Percentiles rank a stretch among this genome's conserved stretches.
Evolutionary conservation across 345 rosid species (phyloP).

Genomic region (Excoecaria agallocha): DNA sequence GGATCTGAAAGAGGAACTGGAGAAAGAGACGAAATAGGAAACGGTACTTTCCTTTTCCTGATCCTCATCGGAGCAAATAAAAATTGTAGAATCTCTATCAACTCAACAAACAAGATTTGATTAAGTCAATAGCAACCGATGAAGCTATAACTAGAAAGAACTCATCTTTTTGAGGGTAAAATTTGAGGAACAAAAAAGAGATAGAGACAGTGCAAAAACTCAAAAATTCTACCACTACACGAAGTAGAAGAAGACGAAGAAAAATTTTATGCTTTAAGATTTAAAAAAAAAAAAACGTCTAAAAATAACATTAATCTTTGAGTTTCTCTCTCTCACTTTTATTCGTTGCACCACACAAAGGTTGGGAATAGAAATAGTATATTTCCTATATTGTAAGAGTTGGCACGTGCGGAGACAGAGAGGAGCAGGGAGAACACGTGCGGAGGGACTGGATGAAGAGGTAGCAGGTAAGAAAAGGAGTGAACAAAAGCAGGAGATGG

Average conservation of each 20-base stretch:
- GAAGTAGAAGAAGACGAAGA: constrained; percentile 8
- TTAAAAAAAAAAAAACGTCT: no score
- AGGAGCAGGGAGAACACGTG: constrained; percentile 9
- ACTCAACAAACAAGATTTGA: no score
- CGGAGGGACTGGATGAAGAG: constrained; percentile 37
- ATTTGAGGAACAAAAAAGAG: constrained; percentile 1
- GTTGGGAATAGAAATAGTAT: constrained; percentile 25
- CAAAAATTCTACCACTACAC: constrained; percentile 1
- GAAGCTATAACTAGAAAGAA: no score
- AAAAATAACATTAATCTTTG: no score
- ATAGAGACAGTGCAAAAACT: constrained; percentile 30
- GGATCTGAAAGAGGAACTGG: constrained; percentile 86
- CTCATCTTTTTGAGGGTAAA: neutral
- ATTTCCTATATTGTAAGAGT: neutral
- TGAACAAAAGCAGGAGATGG: constrained; percentile 10
- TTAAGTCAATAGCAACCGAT: no score
- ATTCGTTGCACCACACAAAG: constrained; percentile 66
- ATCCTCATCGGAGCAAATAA: constrained; percentile 71
- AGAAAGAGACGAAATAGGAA: constrained; percentile 71
- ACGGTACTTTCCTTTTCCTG: constrained; percentile 74
- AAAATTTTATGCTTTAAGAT: constrained; percentile 13
- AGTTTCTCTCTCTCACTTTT: constrained; percentile 47
- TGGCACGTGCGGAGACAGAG: constrained; percentile 39
- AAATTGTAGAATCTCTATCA: neutral
- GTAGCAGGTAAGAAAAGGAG: constrained; percentile 41